These are phyloP conservation scores for Eimeria necatrix DNA, from an alignment of 169 alveolate species.

Conservation along the genomic window DNA sequence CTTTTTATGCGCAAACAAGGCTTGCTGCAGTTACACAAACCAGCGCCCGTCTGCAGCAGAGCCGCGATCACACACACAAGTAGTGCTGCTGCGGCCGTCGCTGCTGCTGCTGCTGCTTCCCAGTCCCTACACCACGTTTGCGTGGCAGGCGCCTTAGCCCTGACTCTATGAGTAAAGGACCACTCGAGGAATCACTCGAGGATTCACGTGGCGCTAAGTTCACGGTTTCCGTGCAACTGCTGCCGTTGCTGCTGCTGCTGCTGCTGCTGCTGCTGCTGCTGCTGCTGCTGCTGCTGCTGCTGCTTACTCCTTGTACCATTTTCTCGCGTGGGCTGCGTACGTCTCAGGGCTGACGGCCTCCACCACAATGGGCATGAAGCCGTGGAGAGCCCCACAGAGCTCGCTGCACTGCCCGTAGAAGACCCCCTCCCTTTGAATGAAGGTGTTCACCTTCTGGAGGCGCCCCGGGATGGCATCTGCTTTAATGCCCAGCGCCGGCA, in stretches of 20 bases:
- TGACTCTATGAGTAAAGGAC: no score
- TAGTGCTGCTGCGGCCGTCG: no score
- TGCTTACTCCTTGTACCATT: constrained; percentile 91
- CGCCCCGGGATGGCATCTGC: constrained; percentile 95
- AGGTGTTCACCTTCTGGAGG: constrained; percentile 90
- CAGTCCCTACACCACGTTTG: no score
- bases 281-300: background rate
- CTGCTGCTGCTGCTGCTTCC: no score
- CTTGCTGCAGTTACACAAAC: no score
- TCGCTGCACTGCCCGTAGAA: constrained; percentile 95
- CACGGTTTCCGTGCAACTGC: no score
- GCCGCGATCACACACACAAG: no score
- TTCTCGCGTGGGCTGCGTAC: constrained; percentile 95
- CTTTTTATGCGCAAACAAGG: no score
- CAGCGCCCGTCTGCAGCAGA: no score
- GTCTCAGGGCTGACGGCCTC: constrained; percentile 94
- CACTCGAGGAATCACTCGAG: no score
- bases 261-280: background rate
- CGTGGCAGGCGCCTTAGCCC: no score
- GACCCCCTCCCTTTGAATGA: constrained; percentile 95
- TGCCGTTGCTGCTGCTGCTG: background rate
- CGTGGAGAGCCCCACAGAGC: constrained; percentile 95
- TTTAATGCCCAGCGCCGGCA: constrained; percentile 90
- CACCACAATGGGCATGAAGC: constrained; percentile 95
- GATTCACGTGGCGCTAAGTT: no score